A percentile compares a stretch with the other conserved stretches of the same genome.
Conservation (phyloP, 495 filamentous ascomycete species). For the Podospora pseudoanserina region DNA sequence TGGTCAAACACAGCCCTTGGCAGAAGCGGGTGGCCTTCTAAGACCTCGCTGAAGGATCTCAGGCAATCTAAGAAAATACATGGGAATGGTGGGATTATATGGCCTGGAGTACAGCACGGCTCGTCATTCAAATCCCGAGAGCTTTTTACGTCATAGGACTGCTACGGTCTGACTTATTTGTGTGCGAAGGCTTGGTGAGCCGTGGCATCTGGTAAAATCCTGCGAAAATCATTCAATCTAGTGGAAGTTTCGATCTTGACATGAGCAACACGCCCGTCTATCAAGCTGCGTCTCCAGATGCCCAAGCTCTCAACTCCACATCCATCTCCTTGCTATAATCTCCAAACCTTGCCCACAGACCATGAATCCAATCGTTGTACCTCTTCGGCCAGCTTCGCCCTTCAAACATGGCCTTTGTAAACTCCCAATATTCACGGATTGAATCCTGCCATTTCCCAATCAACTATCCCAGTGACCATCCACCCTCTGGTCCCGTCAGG, state of each 20-base stretch:
- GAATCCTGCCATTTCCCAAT: conserved; percentile 52
- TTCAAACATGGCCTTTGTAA: conserved; percentile 29
- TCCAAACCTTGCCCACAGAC: conserved; percentile 25
- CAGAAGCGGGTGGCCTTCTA: background rate
- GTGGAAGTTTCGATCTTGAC: background rate
- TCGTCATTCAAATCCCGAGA: background rate
- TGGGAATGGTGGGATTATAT: background rate
- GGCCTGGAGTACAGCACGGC: background rate
- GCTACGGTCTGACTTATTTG: background rate
- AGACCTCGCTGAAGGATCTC: background rate
- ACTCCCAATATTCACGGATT: conserved; percentile 55
- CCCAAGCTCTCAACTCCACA: conserved; percentile 29
- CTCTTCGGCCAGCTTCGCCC: conserved; percentile 26
- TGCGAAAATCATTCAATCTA: background rate
- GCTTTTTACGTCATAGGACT: background rate
- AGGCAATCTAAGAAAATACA: background rate
- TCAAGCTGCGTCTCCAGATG: conserved; percentile 19
- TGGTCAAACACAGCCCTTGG: background rate
- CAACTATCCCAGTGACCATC: conserved; percentile 31
- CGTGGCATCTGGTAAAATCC: background rate
- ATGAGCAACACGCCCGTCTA: background rate
- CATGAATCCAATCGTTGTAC: conserved; percentile 24
- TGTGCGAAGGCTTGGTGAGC: background rate
- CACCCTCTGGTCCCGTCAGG: conserved; percentile 26
- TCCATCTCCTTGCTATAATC: conserved; percentile 31